These are phyloP conservation scores for Ampelomyces quisqualis DNA, from an alignment of 2,329 filamentous ascomycete genomes.

Conservation along the genomic window DNA sequence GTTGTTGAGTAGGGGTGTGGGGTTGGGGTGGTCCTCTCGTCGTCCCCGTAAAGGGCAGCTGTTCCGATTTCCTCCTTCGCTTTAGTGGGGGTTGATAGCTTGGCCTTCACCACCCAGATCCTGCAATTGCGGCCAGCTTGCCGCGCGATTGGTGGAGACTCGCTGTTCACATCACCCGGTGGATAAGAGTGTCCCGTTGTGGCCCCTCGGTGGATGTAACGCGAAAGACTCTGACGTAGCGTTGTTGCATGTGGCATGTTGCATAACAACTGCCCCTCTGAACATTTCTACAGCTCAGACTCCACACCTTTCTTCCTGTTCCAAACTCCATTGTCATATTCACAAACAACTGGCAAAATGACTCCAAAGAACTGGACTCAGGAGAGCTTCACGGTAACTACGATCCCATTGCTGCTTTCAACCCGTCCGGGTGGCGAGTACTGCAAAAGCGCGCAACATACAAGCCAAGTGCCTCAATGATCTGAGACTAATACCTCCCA, in stretches of 20 bases:
- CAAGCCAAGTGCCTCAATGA: background rate
- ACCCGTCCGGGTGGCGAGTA: no score
- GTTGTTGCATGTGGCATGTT: constrained; percentile 7
- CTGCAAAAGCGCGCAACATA: no score
- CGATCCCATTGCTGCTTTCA: background rate
- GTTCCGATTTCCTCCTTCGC: constrained; percentile 10
- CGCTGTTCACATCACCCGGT: constrained; percentile 3
- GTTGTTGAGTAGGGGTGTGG: constrained; percentile 1
- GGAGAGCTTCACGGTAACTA: constrained; percentile 30
- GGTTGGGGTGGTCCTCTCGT: background rate
- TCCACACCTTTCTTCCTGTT: background rate
- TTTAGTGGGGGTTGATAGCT: constrained; percentile 4
- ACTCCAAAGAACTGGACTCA: constrained; percentile 42
- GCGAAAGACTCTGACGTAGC: constrained; percentile 12
- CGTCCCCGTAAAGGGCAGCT: constrained; percentile 3
- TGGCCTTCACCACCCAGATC: background rate
- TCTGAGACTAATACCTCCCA: constrained; percentile 13
- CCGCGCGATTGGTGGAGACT: constrained; percentile 5
- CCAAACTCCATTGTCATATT: background rate
- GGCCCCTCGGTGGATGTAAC: background rate
- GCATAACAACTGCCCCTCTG: constrained; percentile 9
- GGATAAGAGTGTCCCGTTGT: background rate
- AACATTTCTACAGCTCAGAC: background rate
- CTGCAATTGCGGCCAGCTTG: constrained; percentile 4
- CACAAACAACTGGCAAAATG: constrained; percentile 28